Percentiles rank a stretch among this genome's conserved stretches.
Conservation (phyloP, 257 asterid genomes). For the Gentiana macrophylla region DNA sequence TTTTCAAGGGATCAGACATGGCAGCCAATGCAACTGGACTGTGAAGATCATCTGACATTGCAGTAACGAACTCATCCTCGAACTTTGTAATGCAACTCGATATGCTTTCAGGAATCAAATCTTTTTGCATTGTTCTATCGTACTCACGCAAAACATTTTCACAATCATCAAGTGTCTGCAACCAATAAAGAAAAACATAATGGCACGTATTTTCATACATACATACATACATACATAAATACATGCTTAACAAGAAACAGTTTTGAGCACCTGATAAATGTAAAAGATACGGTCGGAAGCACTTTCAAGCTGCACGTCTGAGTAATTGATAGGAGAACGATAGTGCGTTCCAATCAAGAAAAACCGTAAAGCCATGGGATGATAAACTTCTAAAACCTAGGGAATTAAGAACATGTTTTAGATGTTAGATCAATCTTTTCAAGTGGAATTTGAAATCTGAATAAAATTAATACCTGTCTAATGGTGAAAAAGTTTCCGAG, state of each 20-base stretch:
- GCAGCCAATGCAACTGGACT: constrained; percentile 81
- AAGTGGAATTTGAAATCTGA: not conserved
- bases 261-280: constrained; percentile 64
- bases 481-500: constrained; percentile 96
- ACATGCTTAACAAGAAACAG: not conserved
- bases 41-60: constrained; percentile 93
- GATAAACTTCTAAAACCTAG: constrained; percentile 83
- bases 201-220: not conserved
- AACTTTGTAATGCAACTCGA: constrained; percentile 50
- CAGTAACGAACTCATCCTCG: constrained; percentile 49
- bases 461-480: constrained; percentile 46
- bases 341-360: constrained; percentile 88
- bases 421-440: not conserved
- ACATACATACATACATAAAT: too few relatives aligned
- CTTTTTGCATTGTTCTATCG: constrained; percentile 32
- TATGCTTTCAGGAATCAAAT: constrained; percentile 49
- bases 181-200: constrained; percentile 13
- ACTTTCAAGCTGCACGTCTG: constrained; percentile 71
- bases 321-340: constrained; percentile 89
- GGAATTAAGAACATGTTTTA: constrained; percentile 9
- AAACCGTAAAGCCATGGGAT: constrained; percentile 82
- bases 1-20: constrained; percentile 80
- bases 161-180: constrained; percentile 74
- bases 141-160: constrained; percentile 33
- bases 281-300: constrained; percentile 89